Conservation (phyloP, 768 basidiomycete genomes). For the Lactifluus piperatus region DNA sequence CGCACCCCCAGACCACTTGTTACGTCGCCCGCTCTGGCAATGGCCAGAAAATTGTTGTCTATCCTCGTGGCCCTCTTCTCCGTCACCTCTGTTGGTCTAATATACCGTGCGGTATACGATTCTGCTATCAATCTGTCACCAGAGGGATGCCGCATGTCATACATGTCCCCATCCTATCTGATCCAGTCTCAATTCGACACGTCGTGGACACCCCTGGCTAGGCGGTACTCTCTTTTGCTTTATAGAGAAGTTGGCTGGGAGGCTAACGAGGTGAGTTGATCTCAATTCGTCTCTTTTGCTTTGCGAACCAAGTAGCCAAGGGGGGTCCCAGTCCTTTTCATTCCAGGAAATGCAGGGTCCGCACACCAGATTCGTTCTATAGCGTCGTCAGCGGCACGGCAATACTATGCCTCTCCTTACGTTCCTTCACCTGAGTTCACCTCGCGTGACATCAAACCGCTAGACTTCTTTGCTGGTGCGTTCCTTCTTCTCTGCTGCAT, state of each 20-base stretch:
- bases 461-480: conserved; percentile 86
- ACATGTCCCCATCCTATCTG: conserved; percentile 89
- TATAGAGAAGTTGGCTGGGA: conserved; percentile 92
- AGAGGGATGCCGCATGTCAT: conserved; percentile 94
- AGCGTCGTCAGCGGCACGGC: conserved; percentile 81
- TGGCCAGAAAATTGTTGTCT: not conserved
- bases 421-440: conserved; percentile 45
- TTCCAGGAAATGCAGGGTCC: conserved; percentile 96
- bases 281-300: not conserved
- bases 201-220: conserved; percentile 62
- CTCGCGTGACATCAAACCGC: conserved; percentile 37
- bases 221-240: conserved; percentile 77
- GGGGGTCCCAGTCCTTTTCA: conserved; percentile 87
- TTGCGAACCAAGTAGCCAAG: conserved; percentile 23
- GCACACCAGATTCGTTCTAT: conserved; percentile 91
- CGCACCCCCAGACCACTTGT: not conserved
- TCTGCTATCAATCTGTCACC: conserved; percentile 46
- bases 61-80: conserved; percentile 6
- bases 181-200: conserved; percentile 58
- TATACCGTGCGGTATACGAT: conserved; percentile 11
- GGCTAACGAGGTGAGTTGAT: conserved; percentile 39
- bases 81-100: not conserved
- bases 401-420: conserved; percentile 61
- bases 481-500: not conserved
- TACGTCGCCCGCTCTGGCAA: not conserved